These are phyloP conservation scores for Nannochloropsis oceanica DNA, from an alignment of 108 stramenopile genomes.

Conservation along the genomic window DNA sequence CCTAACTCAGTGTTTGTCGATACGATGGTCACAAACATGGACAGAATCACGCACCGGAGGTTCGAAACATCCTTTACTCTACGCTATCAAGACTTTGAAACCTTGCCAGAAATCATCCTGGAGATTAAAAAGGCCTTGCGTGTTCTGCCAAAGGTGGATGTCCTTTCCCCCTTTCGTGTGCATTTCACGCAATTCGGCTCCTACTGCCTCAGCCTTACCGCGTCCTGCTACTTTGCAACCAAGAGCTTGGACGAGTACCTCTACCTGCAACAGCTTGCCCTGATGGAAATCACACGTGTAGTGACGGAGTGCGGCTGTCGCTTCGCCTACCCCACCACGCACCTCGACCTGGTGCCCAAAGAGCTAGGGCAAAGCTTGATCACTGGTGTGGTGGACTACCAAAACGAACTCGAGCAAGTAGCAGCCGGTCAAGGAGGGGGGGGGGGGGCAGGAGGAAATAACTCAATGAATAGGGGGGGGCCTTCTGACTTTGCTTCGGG, in stretches of 20 bases:
- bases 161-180: slow-evolving; percentile 25
- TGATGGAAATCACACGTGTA: background rate
- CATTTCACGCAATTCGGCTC: slow-evolving; percentile 3
- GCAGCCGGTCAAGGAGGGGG: background rate
- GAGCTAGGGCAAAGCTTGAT: background rate
- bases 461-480: background rate
- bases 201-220: slow-evolving; percentile 8
- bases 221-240: slow-evolving; percentile 33
- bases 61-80: background rate
- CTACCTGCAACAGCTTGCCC: slow-evolving; percentile 18
- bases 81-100: slow-evolving; percentile 28
- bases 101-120: background rate
- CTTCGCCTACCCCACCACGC: background rate
- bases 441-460: background rate
- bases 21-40: slow-evolving; percentile 39
- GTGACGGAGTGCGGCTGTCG: background rate
- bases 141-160: slow-evolving; percentile 18
- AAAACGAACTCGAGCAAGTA: background rate
- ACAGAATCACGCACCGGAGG: slow-evolving; percentile 17
- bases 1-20: slow-evolving; percentile 31
- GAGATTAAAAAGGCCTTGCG: slow-evolving; percentile 13
- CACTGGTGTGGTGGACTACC: background rate
- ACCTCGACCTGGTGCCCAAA: background rate
- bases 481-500: background rate
- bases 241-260: slow-evolving; percentile 35